phyloP scores from a whole-genome alignment of 345 rosid genomes.

The Syzygium oleosum region DNA sequence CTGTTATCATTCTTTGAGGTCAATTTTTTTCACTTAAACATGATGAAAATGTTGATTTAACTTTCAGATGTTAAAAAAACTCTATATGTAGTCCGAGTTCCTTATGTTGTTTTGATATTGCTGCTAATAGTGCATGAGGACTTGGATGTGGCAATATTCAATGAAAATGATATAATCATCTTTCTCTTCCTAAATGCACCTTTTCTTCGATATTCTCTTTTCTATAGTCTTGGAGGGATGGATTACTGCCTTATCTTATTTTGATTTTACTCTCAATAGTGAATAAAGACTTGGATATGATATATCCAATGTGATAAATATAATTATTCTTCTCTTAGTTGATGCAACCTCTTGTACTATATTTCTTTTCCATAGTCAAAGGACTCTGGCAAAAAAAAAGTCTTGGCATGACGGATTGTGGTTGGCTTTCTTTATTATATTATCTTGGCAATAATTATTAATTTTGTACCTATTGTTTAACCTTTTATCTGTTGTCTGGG shows the following conservation, averaged over 20 bases:
- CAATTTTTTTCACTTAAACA: not conserved
- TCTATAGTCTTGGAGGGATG: not conserved
- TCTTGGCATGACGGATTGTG: not conserved
- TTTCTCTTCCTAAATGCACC: not conserved
- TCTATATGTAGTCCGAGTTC: not conserved
- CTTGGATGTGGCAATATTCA: not conserved
- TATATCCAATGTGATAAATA: not conserved
- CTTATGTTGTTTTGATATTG: not conserved
- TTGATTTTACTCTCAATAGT: not conserved
- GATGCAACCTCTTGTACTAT: not conserved
- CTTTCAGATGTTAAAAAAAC: not conserved
- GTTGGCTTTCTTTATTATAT: not conserved
- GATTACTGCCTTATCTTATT: not conserved
- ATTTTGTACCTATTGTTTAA: not conserved
- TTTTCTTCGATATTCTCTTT: not conserved
- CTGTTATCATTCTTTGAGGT: not conserved
- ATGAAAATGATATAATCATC: not conserved
- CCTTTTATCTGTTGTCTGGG: not conserved
- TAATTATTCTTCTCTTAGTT: not conserved
- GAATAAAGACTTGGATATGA: not conserved
- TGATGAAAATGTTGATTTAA: not conserved
- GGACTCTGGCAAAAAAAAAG: not conserved
- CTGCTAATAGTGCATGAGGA: not conserved
- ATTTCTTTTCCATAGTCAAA: not conserved
- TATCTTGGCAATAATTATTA: not conserved